Evolutionary conservation across 2,329 filamentous ascomycete species (phyloP), one percentile per base, ranked within the genome.

Genomic region (Epichloe hybrida): DNA sequence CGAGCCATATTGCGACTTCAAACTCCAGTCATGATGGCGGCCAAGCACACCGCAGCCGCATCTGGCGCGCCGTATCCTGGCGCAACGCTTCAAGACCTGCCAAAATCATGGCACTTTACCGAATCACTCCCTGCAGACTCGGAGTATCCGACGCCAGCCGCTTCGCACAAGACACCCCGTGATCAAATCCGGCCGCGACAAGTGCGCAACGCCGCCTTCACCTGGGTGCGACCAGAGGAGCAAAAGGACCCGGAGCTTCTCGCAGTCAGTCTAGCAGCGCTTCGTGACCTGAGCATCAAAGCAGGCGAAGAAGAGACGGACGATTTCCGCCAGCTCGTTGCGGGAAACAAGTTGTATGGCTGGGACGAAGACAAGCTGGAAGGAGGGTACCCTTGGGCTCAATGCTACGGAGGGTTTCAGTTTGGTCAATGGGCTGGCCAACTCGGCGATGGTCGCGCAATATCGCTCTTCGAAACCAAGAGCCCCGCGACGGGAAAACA

Each of bases 401-500:
- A 98, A 69, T 97, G 93, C 70, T 98, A 98, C 65, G 93, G 93
- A 52, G 91, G 91, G 51, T 81, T 77, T 61, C 76, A 82, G 62
- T 81, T 83, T 63, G 93, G 93, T 5, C 81, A 86, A 57, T 98
- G 91, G 91, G 93, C 93, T 3, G 90, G 93, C 5, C 93, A 98
- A 66, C 79, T 98, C 1, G 93, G 93, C 41, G 93, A 98, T 63
- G 93, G 93, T 38, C 79, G 93, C 50, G 93, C 90, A 34, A 97
- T 98, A 58, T 95, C 88, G 37, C 74, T 98, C 1, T 97, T 97
- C 61, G 93, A 98, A 67, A 80, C 83, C 23, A 91, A 81, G 5
- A 94, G 91, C 62, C 81, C 85, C 1, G 62, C 65, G 2, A 86
- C 85, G 0, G 77, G 78, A n/a, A 74, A 71, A 37, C 79, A 87